Evolutionary conservation across 805 yeast genomes (phyloP).

Genomic region (Ogataea saltuana): DNA sequence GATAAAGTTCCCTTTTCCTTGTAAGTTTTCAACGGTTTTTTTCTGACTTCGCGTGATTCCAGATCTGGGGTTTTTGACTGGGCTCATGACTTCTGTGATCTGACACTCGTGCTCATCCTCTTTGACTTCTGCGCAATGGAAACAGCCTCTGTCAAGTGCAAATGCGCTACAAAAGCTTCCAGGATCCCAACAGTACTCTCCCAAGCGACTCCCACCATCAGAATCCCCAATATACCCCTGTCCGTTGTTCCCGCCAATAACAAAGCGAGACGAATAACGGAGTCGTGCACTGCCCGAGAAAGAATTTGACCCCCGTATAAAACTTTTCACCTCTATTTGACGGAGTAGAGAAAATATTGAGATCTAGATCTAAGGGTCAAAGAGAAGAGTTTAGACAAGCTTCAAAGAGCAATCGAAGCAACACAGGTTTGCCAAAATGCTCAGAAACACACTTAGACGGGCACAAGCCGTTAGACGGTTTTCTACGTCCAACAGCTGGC

Average conservation of each 20-base stretch:
- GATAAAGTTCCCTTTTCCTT: too few species aligned
- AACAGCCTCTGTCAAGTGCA: too few species aligned
- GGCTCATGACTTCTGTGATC: neutral
- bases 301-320: neutral
- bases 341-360: too few species aligned
- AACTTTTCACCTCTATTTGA: neutral
- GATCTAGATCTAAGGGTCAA: too few species aligned
- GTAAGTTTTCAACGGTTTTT: neutral
- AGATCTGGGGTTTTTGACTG: neutral
- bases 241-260: conserved; percentile 1
- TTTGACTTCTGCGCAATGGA: too few species aligned
- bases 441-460: conserved; percentile 11
- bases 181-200: too few species aligned
- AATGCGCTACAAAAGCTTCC: too few species aligned
- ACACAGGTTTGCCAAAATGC: conserved; percentile 5
- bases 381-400: too few species aligned
- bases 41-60: neutral
- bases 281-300: conserved; percentile 11
- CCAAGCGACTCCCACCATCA: neutral
- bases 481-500: conserved; percentile 15
- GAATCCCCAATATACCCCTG: neutral
- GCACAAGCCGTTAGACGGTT: conserved; percentile 16
- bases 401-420: too few species aligned
- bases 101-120: neutral
- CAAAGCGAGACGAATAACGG: neutral